Percentiles rank a stretch among this genome's conserved stretches.
These are phyloP conservation scores for Sporothrix schenckii DNA, from an alignment of 2,329 filamentous ascomycete species.

Conservation along the genomic window DNA sequence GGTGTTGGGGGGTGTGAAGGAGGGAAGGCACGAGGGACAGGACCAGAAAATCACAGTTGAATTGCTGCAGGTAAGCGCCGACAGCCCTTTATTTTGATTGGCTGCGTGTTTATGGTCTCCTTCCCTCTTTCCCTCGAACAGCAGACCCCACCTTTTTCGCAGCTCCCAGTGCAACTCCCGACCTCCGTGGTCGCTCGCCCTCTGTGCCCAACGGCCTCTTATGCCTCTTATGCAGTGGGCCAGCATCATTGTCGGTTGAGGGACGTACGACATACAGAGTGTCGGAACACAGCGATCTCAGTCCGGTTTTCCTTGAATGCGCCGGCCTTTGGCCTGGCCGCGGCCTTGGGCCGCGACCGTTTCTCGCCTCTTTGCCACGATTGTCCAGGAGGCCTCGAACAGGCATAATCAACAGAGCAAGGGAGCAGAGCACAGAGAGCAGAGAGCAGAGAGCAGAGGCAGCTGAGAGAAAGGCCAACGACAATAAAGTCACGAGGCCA, in stretches of 20 bases:
- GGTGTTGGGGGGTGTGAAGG: neutral
- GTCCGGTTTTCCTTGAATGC: neutral
- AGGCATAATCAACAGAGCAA: conserved; percentile 16
- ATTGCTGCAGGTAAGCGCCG: conserved; percentile 32
- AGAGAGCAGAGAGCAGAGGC: no score
- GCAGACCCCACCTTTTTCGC: conserved; percentile 8
- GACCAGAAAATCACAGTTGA: conserved; percentile 15
- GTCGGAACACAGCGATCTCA: no score
- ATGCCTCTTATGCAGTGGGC: neutral
- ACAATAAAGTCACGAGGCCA: conserved; percentile 5
- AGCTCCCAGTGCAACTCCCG: neutral
- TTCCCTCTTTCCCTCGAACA: neutral
- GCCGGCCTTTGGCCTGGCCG: neutral
- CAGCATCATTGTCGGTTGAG: neutral
- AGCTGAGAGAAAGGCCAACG: no score
- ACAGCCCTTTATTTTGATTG: conserved; percentile 31
- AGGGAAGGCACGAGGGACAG: conserved; percentile 15
- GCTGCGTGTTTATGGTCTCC: neutral
- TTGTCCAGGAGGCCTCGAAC: conserved; percentile 18
- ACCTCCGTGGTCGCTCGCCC: conserved; percentile 11
- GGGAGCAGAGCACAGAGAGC: neutral
- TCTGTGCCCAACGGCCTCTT: neutral
- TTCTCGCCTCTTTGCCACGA: conserved; percentile 28
- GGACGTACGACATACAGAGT: no score
- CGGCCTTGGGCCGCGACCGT: conserved; percentile 26